These are phyloP conservation scores for Hippophae tibetana DNA, from an alignment of 306 rosid genomes.

Conservation along the genomic window DNA sequence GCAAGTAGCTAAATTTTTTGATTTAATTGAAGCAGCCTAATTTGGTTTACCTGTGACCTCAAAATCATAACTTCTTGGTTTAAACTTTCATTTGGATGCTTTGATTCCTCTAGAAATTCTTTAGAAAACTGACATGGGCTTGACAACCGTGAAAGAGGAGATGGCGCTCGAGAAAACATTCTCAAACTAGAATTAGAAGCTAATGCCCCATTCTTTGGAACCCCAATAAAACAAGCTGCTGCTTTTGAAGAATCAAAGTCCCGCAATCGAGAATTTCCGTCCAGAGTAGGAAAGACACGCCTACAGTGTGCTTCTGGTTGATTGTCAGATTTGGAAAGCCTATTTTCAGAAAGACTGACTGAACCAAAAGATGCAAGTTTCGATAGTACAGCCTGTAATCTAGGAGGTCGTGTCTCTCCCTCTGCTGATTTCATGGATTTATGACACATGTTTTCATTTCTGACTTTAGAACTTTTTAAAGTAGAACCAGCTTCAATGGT, in stretches of 20 bases:
- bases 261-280: conserved; percentile 40
- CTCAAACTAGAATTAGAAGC: conserved; percentile 45
- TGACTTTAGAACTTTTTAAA: conserved; percentile 33
- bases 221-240: conserved; percentile 30
- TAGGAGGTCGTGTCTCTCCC: conserved; percentile 36
- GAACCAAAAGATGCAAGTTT: conserved; percentile 82
- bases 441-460: conserved; percentile 25
- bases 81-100: conserved; percentile 50
- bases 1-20: neutral
- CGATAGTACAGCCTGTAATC: conserved; percentile 46
- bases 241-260: conserved; percentile 31
- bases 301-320: conserved; percentile 30
- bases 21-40: conserved; percentile 1
- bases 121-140: conserved; percentile 51
- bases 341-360: conserved; percentile 37
- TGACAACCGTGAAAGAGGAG: conserved; percentile 60
- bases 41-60: conserved; percentile 60
- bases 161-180: conserved; percentile 47
- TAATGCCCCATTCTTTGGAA: conserved; percentile 32
- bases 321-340: conserved; percentile 33
- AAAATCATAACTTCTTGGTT: conserved; percentile 62
- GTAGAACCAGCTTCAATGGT: conserved; percentile 37
- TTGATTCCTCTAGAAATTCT: conserved; percentile 45
- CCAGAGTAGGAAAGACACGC: conserved; percentile 43
- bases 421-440: conserved; percentile 27